phyloP scores from a whole-genome alignment of 2,329 filamentous ascomycete species.

The Ophiostoma triangulosporum region DNA sequence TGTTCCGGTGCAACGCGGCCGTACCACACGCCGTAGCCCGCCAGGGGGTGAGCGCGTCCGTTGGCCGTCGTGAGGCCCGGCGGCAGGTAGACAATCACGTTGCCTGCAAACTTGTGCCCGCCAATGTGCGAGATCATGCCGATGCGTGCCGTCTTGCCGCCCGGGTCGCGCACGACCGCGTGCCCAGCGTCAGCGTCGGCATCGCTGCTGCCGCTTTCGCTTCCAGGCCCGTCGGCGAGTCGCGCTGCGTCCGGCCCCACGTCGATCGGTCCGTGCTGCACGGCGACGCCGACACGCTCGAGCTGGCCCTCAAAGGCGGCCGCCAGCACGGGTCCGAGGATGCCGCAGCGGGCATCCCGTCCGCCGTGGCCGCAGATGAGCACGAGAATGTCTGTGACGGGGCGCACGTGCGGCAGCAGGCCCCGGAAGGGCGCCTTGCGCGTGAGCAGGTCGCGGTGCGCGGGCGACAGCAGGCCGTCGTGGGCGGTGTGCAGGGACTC shows the following conservation, averaged over 20 bases:
- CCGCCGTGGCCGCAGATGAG: conserved; percentile 80
- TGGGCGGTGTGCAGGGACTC: conserved; percentile 48
- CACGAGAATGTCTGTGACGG: conserved; percentile 54
- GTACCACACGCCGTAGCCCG: conserved; percentile 69
- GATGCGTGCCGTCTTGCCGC: conserved; percentile 37
- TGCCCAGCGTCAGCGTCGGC: neutral
- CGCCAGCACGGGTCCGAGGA: conserved; percentile 60
- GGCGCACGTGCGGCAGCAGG: conserved; percentile 40
- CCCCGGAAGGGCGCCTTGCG: conserved; percentile 38
- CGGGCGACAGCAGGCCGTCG: conserved; percentile 38
- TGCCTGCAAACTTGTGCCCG: conserved; percentile 76
- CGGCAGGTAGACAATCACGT: conserved; percentile 70
- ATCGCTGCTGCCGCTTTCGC: neutral
- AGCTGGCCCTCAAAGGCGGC: conserved; percentile 55
- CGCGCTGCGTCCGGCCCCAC: conserved; percentile 16
- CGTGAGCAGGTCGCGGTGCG: conserved; percentile 38
- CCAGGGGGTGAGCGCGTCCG: conserved; percentile 42
- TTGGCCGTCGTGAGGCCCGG: conserved; percentile 29
- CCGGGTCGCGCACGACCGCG: neutral
- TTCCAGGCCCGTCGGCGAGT: neutral
- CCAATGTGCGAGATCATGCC: conserved; percentile 68
- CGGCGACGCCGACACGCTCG: conserved; percentile 31
- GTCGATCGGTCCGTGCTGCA: conserved; percentile 34
- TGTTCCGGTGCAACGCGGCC: conserved; percentile 62
- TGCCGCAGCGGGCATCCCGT: conserved; percentile 69